These are phyloP conservation scores for Entonaema liquescens DNA, from an alignment of 495 filamentous ascomycete species.

Conservation along the genomic window DNA sequence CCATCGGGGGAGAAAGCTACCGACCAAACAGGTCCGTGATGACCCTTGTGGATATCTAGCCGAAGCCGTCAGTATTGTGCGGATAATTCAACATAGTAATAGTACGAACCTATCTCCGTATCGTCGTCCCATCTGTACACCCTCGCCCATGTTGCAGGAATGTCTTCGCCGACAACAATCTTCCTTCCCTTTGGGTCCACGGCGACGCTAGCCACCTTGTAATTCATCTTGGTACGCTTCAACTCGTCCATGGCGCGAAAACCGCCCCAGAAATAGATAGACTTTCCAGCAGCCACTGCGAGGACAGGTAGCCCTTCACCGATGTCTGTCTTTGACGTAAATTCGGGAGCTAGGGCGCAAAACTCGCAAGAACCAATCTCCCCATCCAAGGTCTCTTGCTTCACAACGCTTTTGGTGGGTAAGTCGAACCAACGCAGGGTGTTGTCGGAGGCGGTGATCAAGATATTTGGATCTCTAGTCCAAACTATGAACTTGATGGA, in stretches of 20 bases:
- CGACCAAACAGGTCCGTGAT: constrained; percentile 97
- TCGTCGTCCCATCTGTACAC: constrained; percentile 87
- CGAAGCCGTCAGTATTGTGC: constrained; percentile 1
- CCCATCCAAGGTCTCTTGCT: constrained; percentile 78
- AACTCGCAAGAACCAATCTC: constrained; percentile 90
- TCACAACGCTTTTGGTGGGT: constrained; percentile 72
- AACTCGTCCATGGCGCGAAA: constrained; percentile 70
- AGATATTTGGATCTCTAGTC: constrained; percentile 82
- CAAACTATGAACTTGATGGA: constrained; percentile 96
- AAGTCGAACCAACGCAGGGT: constrained; percentile 95
- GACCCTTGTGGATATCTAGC: constrained; percentile 89
- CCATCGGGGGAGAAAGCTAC: constrained; percentile 93
- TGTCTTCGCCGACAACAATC: constrained; percentile 84
- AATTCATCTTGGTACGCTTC: constrained; percentile 76
- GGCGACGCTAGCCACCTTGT: constrained; percentile 89
- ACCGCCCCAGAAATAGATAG: constrained; percentile 92
- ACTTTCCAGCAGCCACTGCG: constrained; percentile 83
- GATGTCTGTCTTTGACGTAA: constrained; percentile 56
- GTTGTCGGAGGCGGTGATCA: constrained; percentile 91
- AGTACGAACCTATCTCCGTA: constrained; percentile 72
- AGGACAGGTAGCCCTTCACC: constrained; percentile 64
- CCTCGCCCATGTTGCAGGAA: constrained; percentile 89
- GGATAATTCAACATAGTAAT: neutral
- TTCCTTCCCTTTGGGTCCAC: constrained; percentile 81
- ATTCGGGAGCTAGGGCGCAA: constrained; percentile 60